Percentiles rank a stretch among this genome's conserved stretches.
Conservation (phyloP, 108 stramenopile genomes). For the Cylindrotheca fusiformis region DNA sequence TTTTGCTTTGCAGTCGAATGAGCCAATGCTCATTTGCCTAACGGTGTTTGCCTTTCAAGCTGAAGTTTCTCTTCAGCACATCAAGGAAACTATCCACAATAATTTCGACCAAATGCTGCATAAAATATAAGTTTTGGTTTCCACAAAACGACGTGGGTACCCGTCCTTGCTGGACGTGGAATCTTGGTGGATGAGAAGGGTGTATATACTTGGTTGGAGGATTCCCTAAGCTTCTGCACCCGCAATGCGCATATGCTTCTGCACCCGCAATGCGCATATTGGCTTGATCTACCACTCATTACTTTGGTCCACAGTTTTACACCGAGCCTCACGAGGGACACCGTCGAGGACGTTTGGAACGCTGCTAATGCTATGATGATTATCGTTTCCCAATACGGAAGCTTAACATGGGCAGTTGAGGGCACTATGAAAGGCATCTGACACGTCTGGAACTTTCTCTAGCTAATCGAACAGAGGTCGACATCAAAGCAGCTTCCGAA, state of each 20-base stretch:
- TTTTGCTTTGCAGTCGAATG: too few relatives aligned
- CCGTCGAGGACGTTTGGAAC: slow-evolving; percentile 10
- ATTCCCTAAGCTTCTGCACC: slow-evolving; percentile 22
- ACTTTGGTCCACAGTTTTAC: slow-evolving; percentile 29
- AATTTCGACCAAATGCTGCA: slow-evolving; percentile 10
- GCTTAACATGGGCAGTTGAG: slow-evolving; percentile 46
- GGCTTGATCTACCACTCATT: slow-evolving; percentile 10
- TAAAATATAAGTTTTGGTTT: slow-evolving; percentile 19
- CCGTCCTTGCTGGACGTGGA: slow-evolving; percentile 17
- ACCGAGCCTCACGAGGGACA: slow-evolving; percentile 13
- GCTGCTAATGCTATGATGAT: slow-evolving; percentile 3
- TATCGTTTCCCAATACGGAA: slow-evolving; percentile 8
- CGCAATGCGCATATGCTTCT: slow-evolving; percentile 13
- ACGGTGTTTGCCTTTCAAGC: too few relatives aligned
- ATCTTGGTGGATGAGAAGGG: slow-evolving; percentile 1
- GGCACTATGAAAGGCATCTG: slow-evolving; percentile 29
- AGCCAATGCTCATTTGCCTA: too few relatives aligned
- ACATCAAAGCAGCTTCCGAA: too few relatives aligned
- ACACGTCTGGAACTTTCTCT: slow-evolving; percentile 10
- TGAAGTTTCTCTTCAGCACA: not conserved
- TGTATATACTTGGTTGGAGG: slow-evolving; percentile 16
- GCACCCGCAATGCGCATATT: slow-evolving; percentile 17
- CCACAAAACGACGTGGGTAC: slow-evolving; percentile 23
- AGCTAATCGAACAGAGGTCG: not conserved
- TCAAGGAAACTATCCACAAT: not conserved